Percentiles rank a stretch among this genome's conserved stretches.
These are phyloP conservation scores for Pythium myriotylum DNA, from an alignment of 352 stramenopile genomes.

Conservation along the genomic window DNA sequence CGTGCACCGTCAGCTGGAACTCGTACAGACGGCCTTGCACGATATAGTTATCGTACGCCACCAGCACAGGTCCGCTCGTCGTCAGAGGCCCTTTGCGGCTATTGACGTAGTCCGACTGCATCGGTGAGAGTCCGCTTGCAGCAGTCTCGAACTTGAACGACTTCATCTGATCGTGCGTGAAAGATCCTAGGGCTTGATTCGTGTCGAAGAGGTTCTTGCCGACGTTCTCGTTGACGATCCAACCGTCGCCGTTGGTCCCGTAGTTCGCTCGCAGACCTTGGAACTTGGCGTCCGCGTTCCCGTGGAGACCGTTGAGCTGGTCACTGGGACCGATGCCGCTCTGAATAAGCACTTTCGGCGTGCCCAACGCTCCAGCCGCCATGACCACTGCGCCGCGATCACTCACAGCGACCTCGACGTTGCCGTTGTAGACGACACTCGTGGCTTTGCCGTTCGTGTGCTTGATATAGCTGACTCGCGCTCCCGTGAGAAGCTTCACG, in stretches of 20 bases:
- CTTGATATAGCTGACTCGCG: conserved; percentile 54
- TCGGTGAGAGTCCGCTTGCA: background rate
- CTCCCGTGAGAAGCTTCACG: conserved; percentile 48
- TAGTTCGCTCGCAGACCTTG: conserved; percentile 33
- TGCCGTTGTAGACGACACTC: conserved; percentile 44
- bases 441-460: conserved; percentile 45
- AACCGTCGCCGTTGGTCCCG: conserved; percentile 21
- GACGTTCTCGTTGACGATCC: conserved; percentile 58
- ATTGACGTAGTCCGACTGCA: conserved; percentile 3
- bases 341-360: conserved; percentile 82
- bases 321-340: conserved; percentile 70
- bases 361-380: conserved; percentile 63
- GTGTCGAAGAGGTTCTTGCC: conserved; percentile 67
- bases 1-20: conserved; percentile 60
- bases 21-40: conserved; percentile 60
- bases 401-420: conserved; percentile 30
- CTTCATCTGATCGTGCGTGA: conserved; percentile 51
- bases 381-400: conserved; percentile 68
- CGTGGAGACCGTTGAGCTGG: conserved; percentile 51
- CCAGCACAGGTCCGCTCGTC: conserved; percentile 49
- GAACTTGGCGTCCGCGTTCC: conserved; percentile 13
- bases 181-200: conserved; percentile 44
- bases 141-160: conserved; percentile 33
- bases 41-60: conserved; percentile 60
- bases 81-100: conserved; percentile 42